Base-by-base conservation (phyloP, 768 basidiomycete genomes). In the Panaeolus cyanescens region DNA sequence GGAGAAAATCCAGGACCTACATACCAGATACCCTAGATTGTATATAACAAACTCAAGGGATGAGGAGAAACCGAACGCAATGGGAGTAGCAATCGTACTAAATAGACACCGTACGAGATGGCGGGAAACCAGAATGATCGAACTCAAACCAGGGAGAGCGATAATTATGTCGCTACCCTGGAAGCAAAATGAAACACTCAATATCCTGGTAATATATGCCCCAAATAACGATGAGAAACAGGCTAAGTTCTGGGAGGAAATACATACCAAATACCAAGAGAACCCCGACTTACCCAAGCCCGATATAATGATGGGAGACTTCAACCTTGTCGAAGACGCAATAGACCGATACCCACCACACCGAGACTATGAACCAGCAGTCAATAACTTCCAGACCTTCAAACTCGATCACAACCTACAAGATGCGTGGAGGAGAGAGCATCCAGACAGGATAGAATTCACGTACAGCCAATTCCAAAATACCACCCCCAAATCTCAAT, bases 271-370 rank as follows among this genome's bases (percentile, higher is more conserved):
- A 37, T 8, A 37, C 50, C 32, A 60, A 58, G 17, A 22, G 10
- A 25, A 34, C 20, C 8, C 37, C 20, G 1, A 54, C 0, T 55
- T 60, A 7, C 56, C 58, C 1, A 61, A 55, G 40, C 72, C 68
- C 3, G 71, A 79, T 32, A 3, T 77, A 0, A 58, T 82, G 56
- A 32, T 72, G 0, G 78, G 78, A 0, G 79, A 82, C 61, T 74
- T 75, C 36, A 81, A 82, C 65, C 10, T 80, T 0, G 71, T 73
- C 0, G 76, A 80, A 54, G 72, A 74, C 4, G 17, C 60, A 0
- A 36, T 80, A 0, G 79, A 80, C 61, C 7, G 74, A 0, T 33
- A 73, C 0, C 78, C 78, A 4, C 37, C 60, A 0, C 58, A 62
- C 0, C 0, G 17, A 0, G 74, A 79, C 45, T 22, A 10, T 2